Conservation (phyloP, 2,329 filamentous ascomycete species). For the Botrytis hyacinthi region DNA sequence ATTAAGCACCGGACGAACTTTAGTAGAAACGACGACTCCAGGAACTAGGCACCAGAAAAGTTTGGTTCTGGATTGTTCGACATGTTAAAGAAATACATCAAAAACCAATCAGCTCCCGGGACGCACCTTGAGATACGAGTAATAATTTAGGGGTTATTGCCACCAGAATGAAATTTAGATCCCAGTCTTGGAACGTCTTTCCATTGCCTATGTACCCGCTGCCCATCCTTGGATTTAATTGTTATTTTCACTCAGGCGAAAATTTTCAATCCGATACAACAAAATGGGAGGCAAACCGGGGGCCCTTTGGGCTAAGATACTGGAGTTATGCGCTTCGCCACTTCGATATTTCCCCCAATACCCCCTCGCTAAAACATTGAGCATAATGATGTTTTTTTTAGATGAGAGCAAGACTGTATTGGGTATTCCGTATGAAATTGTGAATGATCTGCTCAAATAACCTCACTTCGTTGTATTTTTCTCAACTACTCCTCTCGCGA, state of each 20-base stretch:
- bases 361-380: constrained; percentile 12
- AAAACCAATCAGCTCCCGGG: not conserved
- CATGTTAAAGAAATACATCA: not conserved
- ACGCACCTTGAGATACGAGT: not conserved
- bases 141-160: not conserved
- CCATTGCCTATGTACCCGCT: not conserved
- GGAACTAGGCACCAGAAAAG: not conserved
- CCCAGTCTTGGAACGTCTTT: not conserved
- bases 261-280: not conserved
- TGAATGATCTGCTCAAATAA: not conserved
- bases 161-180: not conserved
- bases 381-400: not conserved
- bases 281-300: not conserved
- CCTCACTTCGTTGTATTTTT: constrained; percentile 39
- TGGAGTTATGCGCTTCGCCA: not conserved
- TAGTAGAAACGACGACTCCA: not conserved
- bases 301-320: not conserved
- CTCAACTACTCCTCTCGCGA: constrained; percentile 51
- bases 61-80: constrained; percentile 1
- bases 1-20: not conserved
- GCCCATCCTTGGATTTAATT: not conserved
- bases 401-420: not conserved
- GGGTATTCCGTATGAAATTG: not conserved
- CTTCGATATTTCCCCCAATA: not conserved
- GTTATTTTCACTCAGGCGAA: not conserved